Evolutionary conservation across 768 basidiomycete species (phyloP).

Genomic region (Amanita subjunquillea): DNA sequence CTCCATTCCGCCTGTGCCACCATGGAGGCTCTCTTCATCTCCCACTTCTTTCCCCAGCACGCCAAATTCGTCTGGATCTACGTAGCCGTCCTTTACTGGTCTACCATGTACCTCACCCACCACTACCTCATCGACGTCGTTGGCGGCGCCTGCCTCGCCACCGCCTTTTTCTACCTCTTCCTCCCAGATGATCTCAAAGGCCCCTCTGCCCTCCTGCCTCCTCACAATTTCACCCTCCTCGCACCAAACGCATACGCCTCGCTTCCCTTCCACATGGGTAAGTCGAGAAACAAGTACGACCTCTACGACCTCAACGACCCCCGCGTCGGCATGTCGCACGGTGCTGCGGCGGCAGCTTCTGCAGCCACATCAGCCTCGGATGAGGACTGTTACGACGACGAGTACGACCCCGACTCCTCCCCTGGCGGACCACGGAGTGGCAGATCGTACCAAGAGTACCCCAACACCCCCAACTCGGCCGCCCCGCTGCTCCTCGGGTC

Average conservation of each 20-base stretch:
- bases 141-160: slow-evolving; percentile 85
- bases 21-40: slow-evolving; percentile 85
- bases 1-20: slow-evolving; percentile 88
- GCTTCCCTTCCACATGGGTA: slow-evolving; percentile 3
- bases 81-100: slow-evolving; percentile 85
- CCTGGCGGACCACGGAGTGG: slow-evolving; percentile 10
- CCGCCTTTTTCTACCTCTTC: slow-evolving; percentile 78
- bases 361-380: neutral
- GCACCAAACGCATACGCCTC: slow-evolving; percentile 5
- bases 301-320: slow-evolving; percentile 69
- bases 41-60: slow-evolving; percentile 85
- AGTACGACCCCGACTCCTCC: slow-evolving; percentile 5
- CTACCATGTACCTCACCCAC: slow-evolving; percentile 97
- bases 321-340: slow-evolving; percentile 22
- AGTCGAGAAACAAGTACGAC: slow-evolving; percentile 51
- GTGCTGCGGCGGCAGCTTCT: slow-evolving; percentile 11
- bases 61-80: slow-evolving; percentile 72
- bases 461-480: slow-evolving; percentile 19
- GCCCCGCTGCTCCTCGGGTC: slow-evolving; percentile 2
- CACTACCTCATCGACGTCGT: slow-evolving; percentile 99
- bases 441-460: slow-evolving; percentile 23
- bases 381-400: slow-evolving; percentile 4
- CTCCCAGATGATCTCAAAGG: slow-evolving; percentile 74
- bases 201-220: slow-evolving; percentile 36
- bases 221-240: slow-evolving; percentile 25